Evolutionary conservation across 1,284 basidiomycete species (phyloP).

Genomic region (Mycena sp.): DNA sequence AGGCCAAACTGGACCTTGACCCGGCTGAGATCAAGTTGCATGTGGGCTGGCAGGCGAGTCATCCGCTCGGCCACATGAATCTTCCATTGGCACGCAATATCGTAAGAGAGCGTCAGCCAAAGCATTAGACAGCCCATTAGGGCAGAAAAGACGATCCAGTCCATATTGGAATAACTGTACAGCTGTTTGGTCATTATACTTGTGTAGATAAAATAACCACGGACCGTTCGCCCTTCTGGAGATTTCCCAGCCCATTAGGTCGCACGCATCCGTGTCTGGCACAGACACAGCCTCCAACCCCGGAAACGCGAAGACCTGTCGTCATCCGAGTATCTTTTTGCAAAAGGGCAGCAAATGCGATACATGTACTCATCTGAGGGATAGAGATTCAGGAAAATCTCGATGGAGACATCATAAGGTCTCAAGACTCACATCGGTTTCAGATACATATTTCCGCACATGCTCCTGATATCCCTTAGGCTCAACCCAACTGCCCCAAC

Average conservation of each 20-base stretch:
- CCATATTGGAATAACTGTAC: slow-evolving; percentile 38
- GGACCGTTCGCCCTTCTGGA: slow-evolving; percentile 39
- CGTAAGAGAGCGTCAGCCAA: slow-evolving; percentile 37
- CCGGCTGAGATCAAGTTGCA: slow-evolving; percentile 13
- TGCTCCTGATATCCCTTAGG: slow-evolving; percentile 30
- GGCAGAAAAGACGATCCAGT: slow-evolving; percentile 33
- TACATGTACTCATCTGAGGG: slow-evolving; percentile 29
- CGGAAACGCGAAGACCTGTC: slow-evolving; percentile 32
- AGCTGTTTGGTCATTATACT: neutral
- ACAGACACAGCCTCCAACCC: slow-evolving; percentile 34
- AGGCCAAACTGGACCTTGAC: slow-evolving; percentile 31
- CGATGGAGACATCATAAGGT: neutral
- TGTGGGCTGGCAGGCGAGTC: slow-evolving; percentile 19
- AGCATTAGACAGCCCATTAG: slow-evolving; percentile 12
- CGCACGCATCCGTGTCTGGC: slow-evolving; percentile 33
- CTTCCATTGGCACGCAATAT: slow-evolving; percentile 41
- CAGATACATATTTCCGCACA: slow-evolving; percentile 24
- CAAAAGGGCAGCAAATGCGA: slow-evolving; percentile 31
- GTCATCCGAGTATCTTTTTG: slow-evolving; percentile 32
- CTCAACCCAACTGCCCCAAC: slow-evolving; percentile 28
- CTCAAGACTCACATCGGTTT: slow-evolving; percentile 31
- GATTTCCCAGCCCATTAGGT: slow-evolving; percentile 36
- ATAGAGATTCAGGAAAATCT: neutral
- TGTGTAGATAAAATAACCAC: neutral
- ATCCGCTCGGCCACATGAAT: slow-evolving; percentile 27